Percentiles rank a stretch among this genome's conserved stretches.
phyloP scores from a whole-genome alignment of 192 early-diverging fungal genomes.

The Funneliformis geosporum region DNA sequence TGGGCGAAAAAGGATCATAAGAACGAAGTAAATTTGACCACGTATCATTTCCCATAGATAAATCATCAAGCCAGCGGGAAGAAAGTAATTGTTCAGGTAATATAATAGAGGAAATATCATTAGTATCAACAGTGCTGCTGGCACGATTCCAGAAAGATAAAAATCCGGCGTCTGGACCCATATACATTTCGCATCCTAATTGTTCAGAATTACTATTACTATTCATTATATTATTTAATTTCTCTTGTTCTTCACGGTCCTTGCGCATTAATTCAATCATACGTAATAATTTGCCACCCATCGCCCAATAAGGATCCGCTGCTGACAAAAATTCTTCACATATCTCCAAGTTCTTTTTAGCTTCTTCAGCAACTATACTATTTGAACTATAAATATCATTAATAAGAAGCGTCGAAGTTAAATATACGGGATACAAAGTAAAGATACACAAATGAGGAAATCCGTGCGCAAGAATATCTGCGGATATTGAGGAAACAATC shows the following conservation, averaged over 20 bases:
- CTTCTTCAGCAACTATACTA: slow-evolving; percentile 37
- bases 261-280: slow-evolving; percentile 14
- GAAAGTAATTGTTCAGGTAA: background rate
- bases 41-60: background rate
- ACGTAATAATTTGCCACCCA: slow-evolving; percentile 47
- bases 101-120: background rate
- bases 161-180: slow-evolving; percentile 9
- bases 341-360: slow-evolving; percentile 42
- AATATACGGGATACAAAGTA: slow-evolving; percentile 51
- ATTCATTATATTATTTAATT: background rate
- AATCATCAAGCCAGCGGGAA: background rate
- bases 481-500: slow-evolving; percentile 41
- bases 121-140: background rate
- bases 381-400: slow-evolving; percentile 47
- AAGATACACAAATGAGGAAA: slow-evolving; percentile 45
- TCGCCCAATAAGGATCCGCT: slow-evolving; percentile 54
- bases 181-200: background rate
- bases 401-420: slow-evolving; percentile 52
- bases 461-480: slow-evolving; percentile 37
- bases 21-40: slow-evolving; percentile 17
- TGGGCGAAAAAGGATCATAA: background rate
- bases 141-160: slow-evolving; percentile 18
- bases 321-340: slow-evolving; percentile 43
- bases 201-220: background rate
- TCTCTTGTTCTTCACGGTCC: background rate